These are phyloP conservation scores for Picea sitchensis DNA, from an alignment of 75 land plant species.

Conservation along the genomic window DNA sequence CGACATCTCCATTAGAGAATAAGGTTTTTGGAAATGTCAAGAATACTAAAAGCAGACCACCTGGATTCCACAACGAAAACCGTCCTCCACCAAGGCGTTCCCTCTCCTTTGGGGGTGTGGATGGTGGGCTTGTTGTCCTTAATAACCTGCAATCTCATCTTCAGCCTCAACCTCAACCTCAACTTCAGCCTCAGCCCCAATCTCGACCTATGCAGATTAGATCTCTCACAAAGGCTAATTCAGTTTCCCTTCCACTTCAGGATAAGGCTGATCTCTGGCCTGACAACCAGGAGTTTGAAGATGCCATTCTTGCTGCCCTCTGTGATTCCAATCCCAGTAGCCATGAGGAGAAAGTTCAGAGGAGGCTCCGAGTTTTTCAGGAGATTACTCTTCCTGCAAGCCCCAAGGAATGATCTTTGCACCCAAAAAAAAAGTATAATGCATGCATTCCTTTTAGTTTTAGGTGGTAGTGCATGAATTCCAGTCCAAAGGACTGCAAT, in stretches of 20 bases:
- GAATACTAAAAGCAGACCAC: not conserved
- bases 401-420: conserved; percentile 32
- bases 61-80: not conserved
- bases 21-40: not conserved
- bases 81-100: conserved; percentile 13
- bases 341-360: conserved; percentile 23
- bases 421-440: no score
- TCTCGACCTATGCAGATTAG: not conserved
- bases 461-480: no score
- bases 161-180: not conserved
- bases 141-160: no score
- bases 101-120: conserved; percentile 15
- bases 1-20: not conserved
- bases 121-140: not conserved
- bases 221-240: conserved; percentile 2
- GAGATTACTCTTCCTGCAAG: conserved; percentile 70
- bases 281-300: conserved; percentile 42
- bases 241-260: conserved; percentile 9
- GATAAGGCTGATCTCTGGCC: conserved; percentile 32
- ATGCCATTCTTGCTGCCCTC: conserved; percentile 48
- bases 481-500: no score
- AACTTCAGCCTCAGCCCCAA: not conserved
- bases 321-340: conserved; percentile 22
- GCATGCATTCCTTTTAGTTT: no score
- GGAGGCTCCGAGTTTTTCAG: conserved; percentile 72